Evolutionary conservation across 2,329 filamentous ascomycete genomes (phyloP).

Genomic region (Alternaria hordeiaustralica): DNA sequence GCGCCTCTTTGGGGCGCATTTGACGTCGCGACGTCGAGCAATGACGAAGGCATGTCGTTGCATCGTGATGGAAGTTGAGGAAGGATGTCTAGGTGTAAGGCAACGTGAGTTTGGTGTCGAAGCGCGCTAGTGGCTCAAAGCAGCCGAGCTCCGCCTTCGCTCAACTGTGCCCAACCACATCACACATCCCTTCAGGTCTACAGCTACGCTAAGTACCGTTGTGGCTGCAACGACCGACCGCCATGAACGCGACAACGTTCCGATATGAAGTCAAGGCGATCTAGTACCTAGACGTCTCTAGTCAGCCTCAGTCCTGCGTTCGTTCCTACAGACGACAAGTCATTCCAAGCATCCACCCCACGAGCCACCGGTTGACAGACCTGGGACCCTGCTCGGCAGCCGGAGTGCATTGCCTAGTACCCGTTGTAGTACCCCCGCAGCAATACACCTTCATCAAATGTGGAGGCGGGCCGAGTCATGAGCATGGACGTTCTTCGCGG

Average conservation of each 20-base stretch:
- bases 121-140: neutral
- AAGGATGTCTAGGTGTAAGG: neutral
- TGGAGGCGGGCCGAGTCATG: conserved; percentile 14
- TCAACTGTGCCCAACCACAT: neutral
- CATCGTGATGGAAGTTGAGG: neutral
- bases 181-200: neutral
- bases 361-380: conserved; percentile 12
- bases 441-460: conserved; percentile 21
- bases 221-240: neutral
- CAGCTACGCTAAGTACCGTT: conserved; percentile 12
- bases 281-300: conserved; percentile 8
- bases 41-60: neutral
- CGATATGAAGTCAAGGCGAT: conserved; percentile 15
- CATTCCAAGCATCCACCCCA: conserved; percentile 12
- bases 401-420: conserved; percentile 20
- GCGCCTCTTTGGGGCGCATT: conserved; percentile 10
- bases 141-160: neutral
- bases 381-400: conserved; percentile 4
- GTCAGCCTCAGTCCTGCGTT: conserved; percentile 8
- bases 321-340: conserved; percentile 11
- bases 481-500: conserved; percentile 9
- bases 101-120: neutral
- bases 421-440: conserved; percentile 10
- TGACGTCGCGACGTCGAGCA: neutral
- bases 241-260: neutral